Base-by-base conservation (phyloP, 164 flowering plant species). In the Magnolia officinalis region DNA sequence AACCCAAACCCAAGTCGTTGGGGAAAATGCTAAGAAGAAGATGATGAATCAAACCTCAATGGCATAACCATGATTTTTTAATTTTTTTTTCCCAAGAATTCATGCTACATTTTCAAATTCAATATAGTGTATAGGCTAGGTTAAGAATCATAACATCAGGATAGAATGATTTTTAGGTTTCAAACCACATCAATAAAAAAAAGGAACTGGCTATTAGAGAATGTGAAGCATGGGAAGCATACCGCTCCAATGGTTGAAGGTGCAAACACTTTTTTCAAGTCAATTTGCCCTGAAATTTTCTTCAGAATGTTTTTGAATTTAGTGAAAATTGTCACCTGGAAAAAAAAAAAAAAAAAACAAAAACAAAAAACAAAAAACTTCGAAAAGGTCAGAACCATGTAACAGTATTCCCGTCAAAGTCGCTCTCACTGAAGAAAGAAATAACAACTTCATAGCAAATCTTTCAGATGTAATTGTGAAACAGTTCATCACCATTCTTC, bases 201-300 rank as follows among this genome's bases (percentile, higher is more conserved):
- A 14, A 52, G 29, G 45, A 3, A 37, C 45, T 3, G 45, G 45
- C 45, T 4, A 37, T 37, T 37, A 37, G 45, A 37, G 45, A 37
- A 37, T 37, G 45, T 5, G 6, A 37, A 37, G 45, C 45, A 37
- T 19, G 21, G 78, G 59, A n/a, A 74, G 59, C 78, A 78, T 86
- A 91, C 95, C 78, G 82, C 90, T 83, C 86, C 92, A 58, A 69
- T 79, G 10, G 91, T 91, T 23, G 91, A 88, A 75, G 95, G 95
- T 29, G 92, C 85, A 8, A 91, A 80, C 65, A 88, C 23, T 63
- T 75, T 81, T 78, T 87, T 84, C 78, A 85, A 74, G 73, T 87
- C 76, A 75, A 87, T 49, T 74, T 84, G 79, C 20, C 61, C 73
- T 61, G 78, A 72, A 58, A 83, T 16, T 61, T 1, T 81, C 78